Percentiles rank a stretch among this genome's conserved stretches.
Conservation (phyloP, 495 filamentous ascomycete species). For the Astrothelium subdiscretum region DNA sequence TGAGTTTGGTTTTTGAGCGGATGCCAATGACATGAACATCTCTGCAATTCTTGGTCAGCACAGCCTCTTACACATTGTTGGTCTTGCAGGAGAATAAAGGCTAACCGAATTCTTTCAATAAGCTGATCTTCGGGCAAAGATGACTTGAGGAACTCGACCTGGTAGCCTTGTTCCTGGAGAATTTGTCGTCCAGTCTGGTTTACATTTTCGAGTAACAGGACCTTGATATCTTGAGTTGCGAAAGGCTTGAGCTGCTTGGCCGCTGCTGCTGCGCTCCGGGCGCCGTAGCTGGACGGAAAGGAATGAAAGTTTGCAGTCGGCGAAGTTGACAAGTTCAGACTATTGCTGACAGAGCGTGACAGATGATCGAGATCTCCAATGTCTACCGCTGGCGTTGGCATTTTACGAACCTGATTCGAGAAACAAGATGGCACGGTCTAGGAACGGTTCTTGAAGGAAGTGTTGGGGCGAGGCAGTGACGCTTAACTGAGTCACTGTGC, state of each 20-base stretch:
- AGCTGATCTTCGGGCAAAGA: slow-evolving; percentile 86
- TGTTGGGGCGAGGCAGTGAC: too few species aligned
- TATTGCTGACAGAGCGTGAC: background rate
- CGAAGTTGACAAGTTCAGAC: slow-evolving; percentile 40
- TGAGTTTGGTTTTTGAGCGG: slow-evolving; percentile 93
- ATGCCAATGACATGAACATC: slow-evolving; percentile 98
- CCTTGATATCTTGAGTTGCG: slow-evolving; percentile 88
- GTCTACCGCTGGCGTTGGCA: background rate
- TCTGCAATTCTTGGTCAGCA: slow-evolving; percentile 30
- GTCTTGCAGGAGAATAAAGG: too few species aligned
- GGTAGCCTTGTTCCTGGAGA: slow-evolving; percentile 77
- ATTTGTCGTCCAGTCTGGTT: slow-evolving; percentile 82
- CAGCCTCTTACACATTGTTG: background rate
- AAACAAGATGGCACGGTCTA: background rate
- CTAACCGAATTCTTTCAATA: slow-evolving; percentile 90
- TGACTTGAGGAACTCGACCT: slow-evolving; percentile 82
- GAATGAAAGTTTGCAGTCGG: slow-evolving; percentile 56
- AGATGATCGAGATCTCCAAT: background rate
- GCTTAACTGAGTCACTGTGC: background rate
- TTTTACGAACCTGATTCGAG: background rate
- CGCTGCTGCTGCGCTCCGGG: slow-evolving; percentile 9
- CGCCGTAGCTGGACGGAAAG: slow-evolving; percentile 39
- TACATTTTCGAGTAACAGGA: slow-evolving; percentile 90
- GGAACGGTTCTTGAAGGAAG: too few species aligned
- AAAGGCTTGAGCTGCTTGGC: slow-evolving; percentile 88